phyloP scores from a whole-genome alignment of 495 filamentous ascomycete genomes.

The Amphirosellinia nigrospora region DNA sequence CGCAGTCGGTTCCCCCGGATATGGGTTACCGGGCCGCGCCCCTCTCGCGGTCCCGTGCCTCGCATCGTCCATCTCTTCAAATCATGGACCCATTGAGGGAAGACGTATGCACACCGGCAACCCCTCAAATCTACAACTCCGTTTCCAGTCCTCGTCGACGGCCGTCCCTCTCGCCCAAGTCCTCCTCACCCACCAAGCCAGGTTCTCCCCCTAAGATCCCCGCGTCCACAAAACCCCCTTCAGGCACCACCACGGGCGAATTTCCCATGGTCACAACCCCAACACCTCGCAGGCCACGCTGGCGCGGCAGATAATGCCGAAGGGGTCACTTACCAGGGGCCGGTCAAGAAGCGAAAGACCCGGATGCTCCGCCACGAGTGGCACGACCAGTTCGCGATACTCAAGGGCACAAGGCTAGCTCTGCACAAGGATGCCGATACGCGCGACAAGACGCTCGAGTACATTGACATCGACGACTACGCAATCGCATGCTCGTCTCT shows the following conservation, averaged over 20 bases:
- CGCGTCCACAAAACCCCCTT: constrained; percentile 38
- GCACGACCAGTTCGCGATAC: constrained; percentile 86
- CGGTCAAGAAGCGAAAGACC: constrained; percentile 94
- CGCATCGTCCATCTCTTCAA: constrained; percentile 63
- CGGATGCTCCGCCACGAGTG: constrained; percentile 90
- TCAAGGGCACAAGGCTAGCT: constrained; percentile 80
- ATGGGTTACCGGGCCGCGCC: constrained; percentile 71
- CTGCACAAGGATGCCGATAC: constrained; percentile 74
- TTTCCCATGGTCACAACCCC: constrained; percentile 54
- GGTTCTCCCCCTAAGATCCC: constrained; percentile 32
- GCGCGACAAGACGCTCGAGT: constrained; percentile 69
- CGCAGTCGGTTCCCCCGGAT: constrained; percentile 91
- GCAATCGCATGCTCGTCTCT: constrained; percentile 86
- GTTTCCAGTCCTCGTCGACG: constrained; percentile 30
- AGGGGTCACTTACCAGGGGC: constrained; percentile 72
- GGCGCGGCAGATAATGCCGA: constrained; percentile 47
- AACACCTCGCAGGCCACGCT: constrained; percentile 38
- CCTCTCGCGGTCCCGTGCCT: constrained; percentile 59
- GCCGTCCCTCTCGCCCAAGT: constrained; percentile 40
- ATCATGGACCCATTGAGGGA: constrained; percentile 64
- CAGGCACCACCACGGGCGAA: constrained; percentile 55
- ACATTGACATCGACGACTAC: constrained; percentile 94
- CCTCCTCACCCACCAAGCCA: constrained; percentile 24
- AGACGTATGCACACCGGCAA: constrained; percentile 43
- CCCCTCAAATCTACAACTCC: constrained; percentile 30